Evolutionary conservation across 768 basidiomycete species (phyloP).

Genomic region (Thelephora ganbajun): DNA sequence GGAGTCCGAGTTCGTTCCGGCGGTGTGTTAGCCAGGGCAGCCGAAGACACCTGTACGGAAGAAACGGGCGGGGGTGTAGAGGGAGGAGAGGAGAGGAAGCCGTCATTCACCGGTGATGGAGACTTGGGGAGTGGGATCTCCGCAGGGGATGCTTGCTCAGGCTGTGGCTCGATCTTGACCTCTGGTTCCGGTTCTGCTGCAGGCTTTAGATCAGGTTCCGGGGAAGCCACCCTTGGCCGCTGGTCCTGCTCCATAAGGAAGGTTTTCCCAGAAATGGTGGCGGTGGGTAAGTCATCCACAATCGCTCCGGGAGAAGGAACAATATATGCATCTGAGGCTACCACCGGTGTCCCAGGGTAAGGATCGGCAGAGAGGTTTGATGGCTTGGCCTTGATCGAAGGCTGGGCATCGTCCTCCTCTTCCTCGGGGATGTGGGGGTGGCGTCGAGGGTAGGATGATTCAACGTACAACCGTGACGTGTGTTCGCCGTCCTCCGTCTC

Average conservation of each 20-base stretch:
- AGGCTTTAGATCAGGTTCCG: not conserved
- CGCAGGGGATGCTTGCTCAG: not conserved
- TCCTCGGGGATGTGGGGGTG: constrained; percentile 61
- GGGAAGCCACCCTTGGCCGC: no score
- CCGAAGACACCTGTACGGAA: not conserved
- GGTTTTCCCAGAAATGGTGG: constrained; percentile 12
- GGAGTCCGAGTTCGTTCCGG: not conserved
- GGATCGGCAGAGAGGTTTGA: not conserved
- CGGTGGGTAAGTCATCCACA: constrained; percentile 15
- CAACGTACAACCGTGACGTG: not conserved
- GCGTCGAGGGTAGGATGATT: constrained; percentile 18
- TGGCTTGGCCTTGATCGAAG: constrained; percentile 8
- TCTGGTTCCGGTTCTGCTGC: constrained; percentile 7
- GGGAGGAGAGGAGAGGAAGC: not conserved
- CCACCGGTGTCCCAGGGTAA: constrained; percentile 7
- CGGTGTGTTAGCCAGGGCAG: not conserved
- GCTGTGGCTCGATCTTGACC: not conserved
- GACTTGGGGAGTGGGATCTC: not conserved
- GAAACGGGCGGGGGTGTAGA: not conserved
- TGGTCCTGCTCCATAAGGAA: constrained; percentile 10
- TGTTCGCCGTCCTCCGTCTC: constrained; percentile 46
- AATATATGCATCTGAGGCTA: constrained; percentile 19
- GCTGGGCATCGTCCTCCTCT: constrained; percentile 42
- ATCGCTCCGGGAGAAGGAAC: constrained; percentile 15
- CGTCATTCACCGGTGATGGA: not conserved